Evolutionary conservation across 176 grass and related monocot species (phyloP), one percentile per base, ranked within the genome.

Genomic region (Triticum dicoccoides): DNA sequence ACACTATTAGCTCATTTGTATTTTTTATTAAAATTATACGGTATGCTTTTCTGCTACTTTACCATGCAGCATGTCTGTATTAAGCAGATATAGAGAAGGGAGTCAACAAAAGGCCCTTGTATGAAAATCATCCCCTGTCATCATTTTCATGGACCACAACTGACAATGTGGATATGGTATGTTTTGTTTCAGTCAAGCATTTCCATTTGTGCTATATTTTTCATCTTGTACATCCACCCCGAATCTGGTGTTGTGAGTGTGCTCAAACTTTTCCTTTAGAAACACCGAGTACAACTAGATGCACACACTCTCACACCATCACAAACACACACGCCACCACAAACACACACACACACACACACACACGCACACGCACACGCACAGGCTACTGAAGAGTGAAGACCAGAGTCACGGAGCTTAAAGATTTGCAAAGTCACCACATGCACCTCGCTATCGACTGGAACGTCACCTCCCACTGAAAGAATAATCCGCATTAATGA

Each of bases 111-210:
- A 95, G 88, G 76, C 93, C 93, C 73, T 83, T 98, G 9, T 92
- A 94, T 37, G 77, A 86, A 77, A 92, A 83, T 78, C 96, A 91
- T 65, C 93, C 93, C 23, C 71, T 89, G 73, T 95, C 93, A 89
- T 83, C 87, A 71, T 98, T 98, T 94, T 92, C 93, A 33, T 98
- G 86, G 93, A 94, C 90, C 27, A 73, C 84, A 84, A 89, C 93
- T 79, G 90, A 98, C 73, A 88, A 82, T 78, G 35, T 87, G 41
- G 93, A 96, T 92, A 92, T 87, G 69, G 95, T 97, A 91, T 86
- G 91, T 76, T 25, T 58, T 80, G 15, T 41, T 58, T 87, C 8
- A 10, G 61, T 70, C 51, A 6, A 54, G 51, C 20, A 79, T 41
- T 63, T 63, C 21, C 51, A 59, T 78, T 80, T 59, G 56, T 59